Evolutionary conservation across 1,284 basidiomycete genomes (phyloP), one percentile per base, ranked within the genome.

Genomic region (Trametes pubescens): DNA sequence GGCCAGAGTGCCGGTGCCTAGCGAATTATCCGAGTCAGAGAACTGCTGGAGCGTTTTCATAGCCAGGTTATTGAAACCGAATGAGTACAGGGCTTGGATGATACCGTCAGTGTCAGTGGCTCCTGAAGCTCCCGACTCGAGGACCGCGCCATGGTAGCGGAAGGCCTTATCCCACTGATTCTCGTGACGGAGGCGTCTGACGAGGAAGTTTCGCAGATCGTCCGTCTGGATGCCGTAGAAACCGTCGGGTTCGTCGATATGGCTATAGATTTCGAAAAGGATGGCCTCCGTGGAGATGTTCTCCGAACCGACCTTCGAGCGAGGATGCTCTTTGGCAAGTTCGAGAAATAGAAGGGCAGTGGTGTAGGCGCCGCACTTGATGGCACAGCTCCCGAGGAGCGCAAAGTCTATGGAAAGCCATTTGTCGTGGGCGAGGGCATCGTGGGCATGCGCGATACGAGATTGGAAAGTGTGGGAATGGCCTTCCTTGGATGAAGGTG

Each of bases 171-270:
- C 88, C 91, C 96, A 98, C 72, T 96, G 90, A 13, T 89, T 86
- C 75, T 99, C 98, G 71, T 99, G 97, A 69, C 95, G 92, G 63
- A 97, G 90, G 4, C 94, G 88, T 65, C 88, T 91, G 48, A 96
- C 82, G 38, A 99, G 83, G 62, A 95, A 91, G 47, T 87, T 84
- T 32, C 87, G 85, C 14, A 94, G 84, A 71, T 99, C 88, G 24
- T 81, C 76, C n/a, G 89, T 86, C 65, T 89, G 84, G 65, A 99
- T 94, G 1, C 95, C 95, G 76, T 99, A 99, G 75, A 99, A 99
- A 0, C 97, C 95, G 72, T 99, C 97, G 0, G 96, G 96, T 72
- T 99, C 97, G 72, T 98, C 95, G 62, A 99, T 95, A 72, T 95
- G 93, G 66, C 88, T 90, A 75, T 98, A 99, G 57, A 99, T 95